phyloP scores from a whole-genome alignment of 1,284 basidiomycete species.

The Amylostereum areolatum region DNA sequence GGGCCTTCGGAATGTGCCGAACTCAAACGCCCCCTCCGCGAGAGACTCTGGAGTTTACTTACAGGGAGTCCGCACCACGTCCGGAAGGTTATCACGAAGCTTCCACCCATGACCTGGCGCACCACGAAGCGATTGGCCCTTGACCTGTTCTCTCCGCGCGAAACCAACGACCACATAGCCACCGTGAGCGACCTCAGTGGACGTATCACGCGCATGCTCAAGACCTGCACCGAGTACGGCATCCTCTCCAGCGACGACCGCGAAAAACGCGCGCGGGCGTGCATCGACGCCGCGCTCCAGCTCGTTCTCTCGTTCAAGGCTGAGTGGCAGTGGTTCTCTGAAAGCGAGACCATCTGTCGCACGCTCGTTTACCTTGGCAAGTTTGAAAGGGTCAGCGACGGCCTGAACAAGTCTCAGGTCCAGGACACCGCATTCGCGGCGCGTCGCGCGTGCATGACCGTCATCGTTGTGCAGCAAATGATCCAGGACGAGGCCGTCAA shows the following conservation, averaged over 20 bases:
- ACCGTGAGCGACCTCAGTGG: conserved; percentile 6
- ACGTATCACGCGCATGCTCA: conserved; percentile 7
- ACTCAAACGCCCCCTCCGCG: too few species aligned
- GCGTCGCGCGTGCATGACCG: not conserved
- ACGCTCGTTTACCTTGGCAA: not conserved
- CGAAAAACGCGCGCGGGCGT: not conserved
- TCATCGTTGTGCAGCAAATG: not conserved
- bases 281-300: not conserved
- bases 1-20: not conserved
- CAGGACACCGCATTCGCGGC: not conserved
- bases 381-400: too few species aligned
- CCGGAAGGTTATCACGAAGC: too few species aligned
- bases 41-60: too few species aligned
- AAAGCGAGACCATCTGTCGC: not conserved
- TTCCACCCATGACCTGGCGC: too few species aligned
- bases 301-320: not conserved
- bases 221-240: conserved; percentile 9
- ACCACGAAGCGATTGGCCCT: too few species aligned
- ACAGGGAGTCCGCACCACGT: too few species aligned
- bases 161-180: not conserved
- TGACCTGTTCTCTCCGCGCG: not conserved
- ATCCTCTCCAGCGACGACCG: not conserved
- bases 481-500: not conserved
- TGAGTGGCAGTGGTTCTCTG: conserved; percentile 1
- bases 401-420: too few species aligned